Base-by-base conservation (phyloP, 225 moss, liverwort and hornwort genomes). In the Bryum argenteum region DNA sequence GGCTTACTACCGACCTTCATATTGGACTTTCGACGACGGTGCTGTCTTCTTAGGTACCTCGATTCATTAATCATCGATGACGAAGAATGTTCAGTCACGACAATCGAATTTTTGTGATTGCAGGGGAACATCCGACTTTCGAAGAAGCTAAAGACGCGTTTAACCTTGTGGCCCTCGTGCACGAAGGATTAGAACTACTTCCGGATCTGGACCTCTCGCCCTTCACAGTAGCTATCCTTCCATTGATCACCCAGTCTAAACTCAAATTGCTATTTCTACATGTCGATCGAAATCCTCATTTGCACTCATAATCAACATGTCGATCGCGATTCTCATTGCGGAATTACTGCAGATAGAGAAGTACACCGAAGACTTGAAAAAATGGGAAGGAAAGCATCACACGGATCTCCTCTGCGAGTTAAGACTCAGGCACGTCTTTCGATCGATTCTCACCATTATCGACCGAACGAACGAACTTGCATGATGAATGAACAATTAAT, bases 41-140 rank as follows among this genome's bases (percentile, higher is more conserved):
- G 80, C 78, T 75, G 80, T 84, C 43, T 84, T 84, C 26, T 55
- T 84, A 69, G 84, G 77, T 84, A 78, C 47, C 6, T 55, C 3
- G 40, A 26, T 41, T 44, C 10, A 44, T 10, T 5, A 47, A 41
- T 21, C 33, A 22, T 50, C 0, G 48, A 10, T 14, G 21, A 26
- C 0, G 48, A 10, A 18, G 21, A 26, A 39, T 10, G 26, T 42
- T 13, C 47, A 47, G 16, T 48, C 15, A 17, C 17, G 16, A 48
- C 47, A 47, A 1, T 48, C 16, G 48, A 48, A 45, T 13, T 16
- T 48, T 15, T 15, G 17, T 6, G 48, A 17, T 48, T 82, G 79
- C 70, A 82, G 82, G 82, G 63, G 85, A 85, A 64, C 77, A 79
- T 67, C 77, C 82, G 64, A 77, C 82, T 26, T 58, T 67, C 21